phyloP scores from a whole-genome alignment of 176 grass and related monocot genomes.

The Lolium rigidum region DNA sequence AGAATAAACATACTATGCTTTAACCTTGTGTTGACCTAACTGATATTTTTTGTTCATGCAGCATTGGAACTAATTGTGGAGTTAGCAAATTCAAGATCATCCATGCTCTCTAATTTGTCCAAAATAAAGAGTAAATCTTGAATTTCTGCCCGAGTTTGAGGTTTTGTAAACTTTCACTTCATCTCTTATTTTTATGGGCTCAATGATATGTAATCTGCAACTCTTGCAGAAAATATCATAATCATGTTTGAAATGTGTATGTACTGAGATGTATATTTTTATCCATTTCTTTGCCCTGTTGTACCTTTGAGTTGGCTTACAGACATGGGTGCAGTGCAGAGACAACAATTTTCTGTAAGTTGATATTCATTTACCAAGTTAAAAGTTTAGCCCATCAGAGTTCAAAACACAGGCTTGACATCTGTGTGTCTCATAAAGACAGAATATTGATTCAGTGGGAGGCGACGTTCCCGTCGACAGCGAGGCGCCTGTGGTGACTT shows the following conservation, averaged over 20 bases:
- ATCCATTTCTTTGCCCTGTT: neutral
- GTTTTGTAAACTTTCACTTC: constrained; percentile 11
- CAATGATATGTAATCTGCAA: neutral
- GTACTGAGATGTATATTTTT: neutral
- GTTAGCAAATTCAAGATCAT: constrained; percentile 64
- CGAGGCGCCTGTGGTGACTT: too few species aligned
- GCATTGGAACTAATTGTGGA: constrained; percentile 71
- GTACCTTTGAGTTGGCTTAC: neutral
- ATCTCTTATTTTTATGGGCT: constrained; percentile 9
- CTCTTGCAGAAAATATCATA: neutral
- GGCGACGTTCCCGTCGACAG: too few species aligned
- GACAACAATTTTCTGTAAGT: neutral
- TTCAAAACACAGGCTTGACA: too few species aligned
- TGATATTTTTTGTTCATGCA: constrained; percentile 50
- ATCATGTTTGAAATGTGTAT: constrained; percentile 2
- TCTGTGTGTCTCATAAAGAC: too few species aligned
- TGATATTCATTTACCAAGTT: neutral
- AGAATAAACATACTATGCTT: neutral
- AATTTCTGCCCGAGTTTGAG: constrained; percentile 11
- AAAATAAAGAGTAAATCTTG: constrained; percentile 39
- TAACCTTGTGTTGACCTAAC: constrained; percentile 15
- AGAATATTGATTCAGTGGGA: too few species aligned
- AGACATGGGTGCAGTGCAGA: too few species aligned
- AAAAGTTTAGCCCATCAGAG: neutral
- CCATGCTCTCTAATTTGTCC: constrained; percentile 58